Conservation (phyloP, 192 early-diverging fungal species). For the Ambispora gerdemannii region DNA sequence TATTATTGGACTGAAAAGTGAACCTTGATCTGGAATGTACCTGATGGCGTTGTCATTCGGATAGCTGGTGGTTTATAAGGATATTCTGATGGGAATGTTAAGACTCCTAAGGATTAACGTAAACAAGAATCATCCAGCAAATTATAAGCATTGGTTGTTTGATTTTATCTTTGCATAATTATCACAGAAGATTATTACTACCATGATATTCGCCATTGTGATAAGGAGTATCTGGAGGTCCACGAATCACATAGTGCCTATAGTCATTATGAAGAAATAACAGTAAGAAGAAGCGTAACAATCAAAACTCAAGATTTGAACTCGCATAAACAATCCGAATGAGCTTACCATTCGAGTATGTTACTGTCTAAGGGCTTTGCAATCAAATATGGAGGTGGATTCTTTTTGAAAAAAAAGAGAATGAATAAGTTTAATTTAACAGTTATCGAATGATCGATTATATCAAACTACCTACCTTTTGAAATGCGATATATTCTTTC, state of each 20-base stretch:
- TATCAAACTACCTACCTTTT: constrained; percentile 43
- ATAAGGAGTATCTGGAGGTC: constrained; percentile 94
- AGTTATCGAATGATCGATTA: background rate
- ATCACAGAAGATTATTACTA: constrained; percentile 38
- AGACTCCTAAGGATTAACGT: too few species aligned
- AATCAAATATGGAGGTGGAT: constrained; percentile 84
- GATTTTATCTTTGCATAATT: too few species aligned
- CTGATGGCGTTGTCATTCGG: constrained; percentile 74
- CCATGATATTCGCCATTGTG: constrained; percentile 94
- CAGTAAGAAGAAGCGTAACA: too few species aligned
- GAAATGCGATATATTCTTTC: constrained; percentile 76
- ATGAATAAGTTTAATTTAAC: background rate
- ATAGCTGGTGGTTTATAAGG: constrained; percentile 91
- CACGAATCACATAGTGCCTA: constrained; percentile 95
- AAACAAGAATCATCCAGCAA: constrained; percentile 16
- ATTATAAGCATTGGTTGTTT: background rate
- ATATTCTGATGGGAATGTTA: constrained; percentile 93
- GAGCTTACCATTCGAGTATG: constrained; percentile 89
- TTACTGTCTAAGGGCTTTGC: constrained; percentile 92
- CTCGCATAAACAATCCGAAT: too few species aligned
- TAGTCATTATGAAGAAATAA: background rate
- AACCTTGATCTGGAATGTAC: too few species aligned
- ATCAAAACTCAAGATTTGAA: too few species aligned
- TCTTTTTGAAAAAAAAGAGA: constrained; percentile 30
- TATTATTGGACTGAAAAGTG: too few species aligned